Conservation (phyloP, 192 early-diverging fungal genomes). For the Fimicolochytrium jonesii region DNA sequence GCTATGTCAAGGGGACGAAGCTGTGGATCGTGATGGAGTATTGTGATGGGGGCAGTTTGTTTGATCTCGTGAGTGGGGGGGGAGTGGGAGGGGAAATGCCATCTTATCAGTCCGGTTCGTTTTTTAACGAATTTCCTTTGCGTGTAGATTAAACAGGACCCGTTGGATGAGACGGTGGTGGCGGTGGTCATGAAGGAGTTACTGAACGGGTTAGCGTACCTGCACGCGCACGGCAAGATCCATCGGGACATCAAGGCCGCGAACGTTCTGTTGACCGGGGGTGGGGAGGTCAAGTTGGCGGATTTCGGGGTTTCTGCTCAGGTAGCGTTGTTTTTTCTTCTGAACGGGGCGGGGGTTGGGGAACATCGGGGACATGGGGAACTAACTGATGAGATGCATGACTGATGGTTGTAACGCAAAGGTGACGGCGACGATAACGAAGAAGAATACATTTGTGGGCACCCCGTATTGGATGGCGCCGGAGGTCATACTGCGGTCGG, state of each 20-base stretch:
- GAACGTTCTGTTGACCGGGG: constrained; percentile 70
- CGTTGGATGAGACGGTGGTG: constrained; percentile 73
- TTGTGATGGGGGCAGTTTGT: constrained; percentile 86
- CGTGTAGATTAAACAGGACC: constrained; percentile 77
- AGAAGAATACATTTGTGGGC: constrained; percentile 96
- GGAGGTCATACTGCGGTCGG: constrained; percentile 45
- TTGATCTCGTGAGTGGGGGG: constrained; percentile 67
- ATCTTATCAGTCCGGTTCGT: too few species aligned
- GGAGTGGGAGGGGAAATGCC: too few species aligned
- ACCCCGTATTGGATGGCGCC: constrained; percentile 72
- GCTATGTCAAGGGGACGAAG: constrained; percentile 80
- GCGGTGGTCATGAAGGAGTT: constrained; percentile 82
- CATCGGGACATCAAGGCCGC: constrained; percentile 88
- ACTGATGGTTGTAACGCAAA: background rate
- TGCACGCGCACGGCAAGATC: constrained; percentile 75
- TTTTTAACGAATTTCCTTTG: too few species aligned
- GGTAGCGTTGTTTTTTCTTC: too few species aligned
- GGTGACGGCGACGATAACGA: constrained; percentile 57
- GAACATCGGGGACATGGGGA: too few species aligned
- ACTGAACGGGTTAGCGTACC: constrained; percentile 84
- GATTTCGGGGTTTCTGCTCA: constrained; percentile 98
- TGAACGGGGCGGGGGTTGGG: constrained; percentile 11
- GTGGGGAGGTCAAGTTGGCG: constrained; percentile 87
- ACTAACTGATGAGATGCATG: background rate
- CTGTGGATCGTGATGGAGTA: constrained; percentile 97